A percentile compares a stretch with the other conserved stretches of the same genome.
These are phyloP conservation scores for Cladophialophora chaetospira DNA, from an alignment of 2,329 filamentous ascomycete species.

Conservation along the genomic window DNA sequence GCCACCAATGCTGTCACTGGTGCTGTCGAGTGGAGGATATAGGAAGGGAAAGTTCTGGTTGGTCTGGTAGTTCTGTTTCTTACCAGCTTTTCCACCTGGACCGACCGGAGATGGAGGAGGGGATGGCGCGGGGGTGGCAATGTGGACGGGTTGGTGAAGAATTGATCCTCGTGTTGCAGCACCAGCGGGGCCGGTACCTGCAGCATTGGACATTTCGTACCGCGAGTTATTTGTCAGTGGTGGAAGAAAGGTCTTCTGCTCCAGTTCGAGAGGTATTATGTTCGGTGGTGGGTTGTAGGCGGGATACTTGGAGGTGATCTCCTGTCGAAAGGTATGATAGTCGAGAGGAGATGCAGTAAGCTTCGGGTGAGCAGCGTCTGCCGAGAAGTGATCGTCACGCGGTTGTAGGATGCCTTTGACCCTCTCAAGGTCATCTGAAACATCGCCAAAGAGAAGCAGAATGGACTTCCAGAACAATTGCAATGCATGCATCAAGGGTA, in stretches of 20 bases:
- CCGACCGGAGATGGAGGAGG: conserved; percentile 89
- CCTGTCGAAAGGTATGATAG: conserved; percentile 93
- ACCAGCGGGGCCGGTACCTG: conserved; percentile 39
- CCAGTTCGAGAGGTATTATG: conserved; percentile 79
- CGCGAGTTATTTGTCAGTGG: conserved; percentile 75
- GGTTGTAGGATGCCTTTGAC: conserved; percentile 70
- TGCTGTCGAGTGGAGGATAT: conserved; percentile 87
- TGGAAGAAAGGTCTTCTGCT: conserved; percentile 87
- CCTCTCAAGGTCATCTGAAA: conserved; percentile 65
- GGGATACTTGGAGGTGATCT: conserved; percentile 96
- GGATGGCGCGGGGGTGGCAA: conserved; percentile 95
- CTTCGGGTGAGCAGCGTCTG: conserved; percentile 61
- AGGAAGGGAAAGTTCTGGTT: conserved; percentile 99
- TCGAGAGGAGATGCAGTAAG: conserved; percentile 94
- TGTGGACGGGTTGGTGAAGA: conserved; percentile 92
- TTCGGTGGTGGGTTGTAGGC: conserved; percentile 89
- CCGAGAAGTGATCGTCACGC: conserved; percentile 58
- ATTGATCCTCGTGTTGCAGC: conserved; percentile 64
- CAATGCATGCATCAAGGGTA: conserved; percentile 69
- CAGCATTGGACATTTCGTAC: conserved; percentile 55
- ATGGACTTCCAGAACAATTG: conserved; percentile 91
- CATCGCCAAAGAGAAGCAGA: conserved; percentile 80
- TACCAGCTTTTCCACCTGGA: conserved; percentile 82
- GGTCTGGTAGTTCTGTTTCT: conserved; percentile 99
- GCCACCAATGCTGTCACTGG: conserved; percentile 85